Percentiles rank a stretch among this genome's conserved stretches.
Evolutionary conservation across 352 stramenopile genomes (phyloP).

Genomic region (Phytophthora pini): DNA sequence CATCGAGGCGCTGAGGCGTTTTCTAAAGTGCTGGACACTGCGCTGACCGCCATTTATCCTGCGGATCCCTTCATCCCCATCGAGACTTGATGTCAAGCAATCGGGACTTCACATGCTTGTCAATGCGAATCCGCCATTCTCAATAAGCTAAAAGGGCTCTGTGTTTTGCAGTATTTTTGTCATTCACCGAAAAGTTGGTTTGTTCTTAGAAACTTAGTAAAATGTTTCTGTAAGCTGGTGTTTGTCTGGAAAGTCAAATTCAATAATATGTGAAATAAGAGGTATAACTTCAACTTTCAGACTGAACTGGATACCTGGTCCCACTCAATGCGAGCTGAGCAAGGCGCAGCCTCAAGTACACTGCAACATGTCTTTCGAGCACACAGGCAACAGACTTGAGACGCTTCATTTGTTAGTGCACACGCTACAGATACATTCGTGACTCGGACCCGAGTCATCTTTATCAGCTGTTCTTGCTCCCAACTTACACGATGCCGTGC

Average conservation of each 20-base stretch:
- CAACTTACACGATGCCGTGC: conserved; percentile 26
- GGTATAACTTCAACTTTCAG: conserved; percentile 11
- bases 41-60: conserved; percentile 2
- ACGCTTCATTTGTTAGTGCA: conserved; percentile 38
- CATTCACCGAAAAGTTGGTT: background rate
- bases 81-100: conserved; percentile 16
- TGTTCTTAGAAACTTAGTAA: background rate
- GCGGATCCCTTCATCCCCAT: conserved; percentile 25
- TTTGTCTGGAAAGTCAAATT: background rate
- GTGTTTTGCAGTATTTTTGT: background rate
- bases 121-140: conserved; percentile 1
- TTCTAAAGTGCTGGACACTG: conserved; percentile 15
- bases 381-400: conserved; percentile 9
- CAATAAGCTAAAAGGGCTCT: background rate
- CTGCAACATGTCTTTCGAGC: background rate
- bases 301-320: conserved; percentile 7
- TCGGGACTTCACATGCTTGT: conserved; percentile 11
- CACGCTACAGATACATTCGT: conserved; percentile 37
- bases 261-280: conserved; percentile 8
- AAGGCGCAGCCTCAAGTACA: background rate
- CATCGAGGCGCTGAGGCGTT: conserved; percentile 12
- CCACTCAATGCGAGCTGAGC: conserved; percentile 8
- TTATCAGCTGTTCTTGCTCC: conserved; percentile 28
- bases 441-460: conserved; percentile 8
- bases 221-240: background rate